phyloP scores from a whole-genome alignment of 306 rosid genomes.

The Clitoria ternatea region DNA sequence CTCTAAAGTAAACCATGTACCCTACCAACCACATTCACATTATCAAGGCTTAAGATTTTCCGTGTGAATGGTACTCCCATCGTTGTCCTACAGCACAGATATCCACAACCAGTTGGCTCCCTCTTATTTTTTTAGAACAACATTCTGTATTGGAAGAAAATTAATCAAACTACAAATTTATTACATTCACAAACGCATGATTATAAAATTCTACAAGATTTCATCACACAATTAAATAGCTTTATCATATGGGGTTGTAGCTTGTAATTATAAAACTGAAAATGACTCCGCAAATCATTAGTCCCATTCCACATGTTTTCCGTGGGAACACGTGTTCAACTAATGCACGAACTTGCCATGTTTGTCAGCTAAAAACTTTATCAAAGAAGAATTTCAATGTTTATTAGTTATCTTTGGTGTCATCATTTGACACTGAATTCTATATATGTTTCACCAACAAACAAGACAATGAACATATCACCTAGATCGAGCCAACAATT shows the following conservation, averaged over 20 bases:
- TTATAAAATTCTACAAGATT: background rate
- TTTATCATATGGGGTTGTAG: background rate
- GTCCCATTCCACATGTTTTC: constrained; percentile 13
- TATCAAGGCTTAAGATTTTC: background rate
- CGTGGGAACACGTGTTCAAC: background rate
- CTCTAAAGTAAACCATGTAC: too few species aligned
- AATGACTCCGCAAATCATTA: background rate
- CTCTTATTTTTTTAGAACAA: background rate
- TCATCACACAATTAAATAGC: background rate
- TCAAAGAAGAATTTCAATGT: background rate
- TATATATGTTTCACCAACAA: background rate
- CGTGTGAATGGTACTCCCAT: background rate
- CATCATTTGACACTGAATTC: background rate
- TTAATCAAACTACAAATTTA: background rate
- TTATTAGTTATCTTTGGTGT: background rate
- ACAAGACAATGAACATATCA: background rate
- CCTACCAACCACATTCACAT: constrained; percentile 1
- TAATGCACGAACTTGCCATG: background rate
- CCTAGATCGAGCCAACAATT: background rate
- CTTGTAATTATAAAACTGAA: background rate
- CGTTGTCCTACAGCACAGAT: background rate
- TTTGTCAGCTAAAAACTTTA: background rate
- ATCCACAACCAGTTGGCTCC: background rate
- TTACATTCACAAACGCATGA: background rate
- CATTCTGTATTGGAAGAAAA: background rate